These are phyloP conservation scores for Phytophthora sojae DNA, from an alignment of 352 stramenopile species.

Conservation along the genomic window DNA sequence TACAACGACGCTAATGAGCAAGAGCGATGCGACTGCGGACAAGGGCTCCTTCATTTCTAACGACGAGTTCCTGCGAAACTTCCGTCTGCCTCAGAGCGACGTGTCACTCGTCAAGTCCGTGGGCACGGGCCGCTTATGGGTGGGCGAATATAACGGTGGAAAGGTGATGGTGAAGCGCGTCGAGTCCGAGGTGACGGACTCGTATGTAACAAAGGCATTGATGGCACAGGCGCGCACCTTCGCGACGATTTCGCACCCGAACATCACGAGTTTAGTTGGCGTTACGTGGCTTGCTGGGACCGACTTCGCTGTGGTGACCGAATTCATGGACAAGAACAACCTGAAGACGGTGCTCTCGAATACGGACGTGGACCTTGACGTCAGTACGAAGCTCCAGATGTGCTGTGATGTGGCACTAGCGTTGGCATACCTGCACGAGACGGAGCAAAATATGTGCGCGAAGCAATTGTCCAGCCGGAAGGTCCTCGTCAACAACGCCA, in stretches of 20 bases:
- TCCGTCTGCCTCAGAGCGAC: conserved; percentile 63
- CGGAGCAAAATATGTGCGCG: conserved; percentile 54
- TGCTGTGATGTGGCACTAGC: conserved; percentile 71
- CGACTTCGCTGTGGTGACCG: conserved; percentile 78
- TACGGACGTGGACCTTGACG: conserved; percentile 58
- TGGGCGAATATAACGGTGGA: conserved; percentile 58
- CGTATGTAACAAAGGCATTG: conserved; percentile 64
- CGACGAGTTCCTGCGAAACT: conserved; percentile 65
- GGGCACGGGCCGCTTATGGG: conserved; percentile 59
- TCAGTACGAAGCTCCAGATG: conserved; percentile 66
- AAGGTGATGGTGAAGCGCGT: conserved; percentile 82
- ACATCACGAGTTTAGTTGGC: conserved; percentile 70
- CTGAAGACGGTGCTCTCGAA: conserved; percentile 67
- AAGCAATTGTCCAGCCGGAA: conserved; percentile 63
- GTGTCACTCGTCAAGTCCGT: conserved; percentile 63
- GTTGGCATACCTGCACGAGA: conserved; percentile 69
- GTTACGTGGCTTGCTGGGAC: conserved; percentile 78
- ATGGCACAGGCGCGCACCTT: conserved; percentile 64
- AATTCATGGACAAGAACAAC: conserved; percentile 83
- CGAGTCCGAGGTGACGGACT: conserved; percentile 69
- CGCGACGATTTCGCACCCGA: conserved; percentile 62
- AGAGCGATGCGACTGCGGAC: conserved; percentile 44
- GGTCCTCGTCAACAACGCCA: conserved; percentile 58
- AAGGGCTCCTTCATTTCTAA: conserved; percentile 74
- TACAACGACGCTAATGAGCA: conserved; percentile 56